Conservation (phyloP, 495 filamentous ascomycete genomes). For the Aspergillus leporis region DNA sequence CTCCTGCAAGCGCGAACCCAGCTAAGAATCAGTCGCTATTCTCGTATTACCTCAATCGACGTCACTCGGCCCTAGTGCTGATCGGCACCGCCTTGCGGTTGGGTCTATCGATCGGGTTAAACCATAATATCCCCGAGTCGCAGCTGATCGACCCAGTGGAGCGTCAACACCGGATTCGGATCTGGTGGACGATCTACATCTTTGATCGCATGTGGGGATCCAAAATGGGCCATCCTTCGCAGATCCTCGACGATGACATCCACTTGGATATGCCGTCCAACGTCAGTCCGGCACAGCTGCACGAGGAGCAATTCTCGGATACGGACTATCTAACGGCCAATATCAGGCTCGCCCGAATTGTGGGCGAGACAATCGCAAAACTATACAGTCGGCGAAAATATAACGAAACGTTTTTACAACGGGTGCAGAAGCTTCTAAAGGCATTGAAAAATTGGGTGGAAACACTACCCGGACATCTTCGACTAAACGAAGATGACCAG, state of each 20-base stretch:
- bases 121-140: constrained; percentile 49
- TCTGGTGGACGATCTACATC: constrained; percentile 52
- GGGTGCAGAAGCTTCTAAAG: constrained; percentile 45
- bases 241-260: constrained; percentile 50
- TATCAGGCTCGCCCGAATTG: constrained; percentile 43
- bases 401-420: constrained; percentile 44
- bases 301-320: constrained; percentile 45
- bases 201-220: constrained; percentile 51
- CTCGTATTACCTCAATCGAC: constrained; percentile 47
- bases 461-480: constrained; percentile 41
- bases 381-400: constrained; percentile 47
- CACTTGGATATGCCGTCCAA: constrained; percentile 46
- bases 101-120: constrained; percentile 43
- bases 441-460: constrained; percentile 48
- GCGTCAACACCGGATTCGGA: constrained; percentile 45
- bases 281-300: constrained; percentile 32
- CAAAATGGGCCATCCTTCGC: constrained; percentile 46
- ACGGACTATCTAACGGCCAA: constrained; percentile 42
- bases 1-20: neutral
- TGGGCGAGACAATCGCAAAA: constrained; percentile 43
- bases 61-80: constrained; percentile 43
- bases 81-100: constrained; percentile 46
- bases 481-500: constrained; percentile 39
- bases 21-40: constrained; percentile 37
- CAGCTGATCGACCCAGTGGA: constrained; percentile 46